These are phyloP conservation scores for Sphaerulina musiva DNA, from an alignment of 2,329 filamentous ascomycete species.

Conservation along the genomic window DNA sequence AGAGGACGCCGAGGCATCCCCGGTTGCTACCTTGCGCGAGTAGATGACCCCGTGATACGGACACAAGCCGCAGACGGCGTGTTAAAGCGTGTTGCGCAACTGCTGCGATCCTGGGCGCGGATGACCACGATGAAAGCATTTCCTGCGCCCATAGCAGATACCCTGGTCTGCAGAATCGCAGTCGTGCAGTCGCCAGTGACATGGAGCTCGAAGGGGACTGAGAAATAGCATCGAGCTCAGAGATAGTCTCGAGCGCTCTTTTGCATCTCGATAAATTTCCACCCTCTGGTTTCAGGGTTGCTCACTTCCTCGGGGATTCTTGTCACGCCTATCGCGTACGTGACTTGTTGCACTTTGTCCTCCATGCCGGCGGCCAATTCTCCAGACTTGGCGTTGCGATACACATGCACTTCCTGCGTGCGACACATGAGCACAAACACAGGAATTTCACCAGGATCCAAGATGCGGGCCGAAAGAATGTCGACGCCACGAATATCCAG, in stretches of 20 bases:
- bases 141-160: no score
- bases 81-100: no score
- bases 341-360: conserved; percentile 96
- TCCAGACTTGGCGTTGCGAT: conserved; percentile 82
- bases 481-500: conserved; percentile 94
- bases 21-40: neutral
- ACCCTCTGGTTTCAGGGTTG: conserved; percentile 93
- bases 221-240: conserved; percentile 37
- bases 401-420: conserved; percentile 96
- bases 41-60: no score
- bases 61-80: no score
- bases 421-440: conserved; percentile 96
- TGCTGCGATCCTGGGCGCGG: no score
- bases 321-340: conserved; percentile 95
- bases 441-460: conserved; percentile 80
- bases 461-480: conserved; percentile 69
- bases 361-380: conserved; percentile 95
- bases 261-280: conserved; percentile 96
- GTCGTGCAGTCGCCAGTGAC: no score
- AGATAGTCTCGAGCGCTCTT: conserved; percentile 93
- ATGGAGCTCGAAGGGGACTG: no score
- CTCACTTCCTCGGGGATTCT: conserved; percentile 89
- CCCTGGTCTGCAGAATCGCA: no score
- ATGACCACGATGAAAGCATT: no score
- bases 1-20: neutral